A percentile compares a stretch with the other conserved stretches of the same genome.
Conservation (phyloP, 768 basidiomycete species). For the Russula ochroleuca region DNA sequence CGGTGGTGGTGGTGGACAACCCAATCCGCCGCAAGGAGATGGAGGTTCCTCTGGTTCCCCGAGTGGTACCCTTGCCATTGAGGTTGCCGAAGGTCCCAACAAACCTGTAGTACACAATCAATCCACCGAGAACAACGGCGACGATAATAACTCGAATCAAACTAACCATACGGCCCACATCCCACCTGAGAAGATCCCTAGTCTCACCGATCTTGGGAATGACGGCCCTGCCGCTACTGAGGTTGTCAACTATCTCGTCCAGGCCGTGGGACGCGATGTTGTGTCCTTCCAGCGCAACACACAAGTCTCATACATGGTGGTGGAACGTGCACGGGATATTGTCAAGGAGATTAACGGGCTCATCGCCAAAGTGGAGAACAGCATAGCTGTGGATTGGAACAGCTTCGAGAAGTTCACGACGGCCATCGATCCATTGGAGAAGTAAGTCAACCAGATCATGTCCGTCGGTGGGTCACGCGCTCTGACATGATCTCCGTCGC, state of each 20-base stretch:
- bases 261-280: conserved; percentile 23
- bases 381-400: conserved; percentile 13
- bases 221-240: conserved; percentile 20
- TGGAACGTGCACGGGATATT: conserved; percentile 25
- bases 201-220: conserved; percentile 7
- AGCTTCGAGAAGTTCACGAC: conserved; percentile 25
- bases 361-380: conserved; percentile 22
- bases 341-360: conserved; percentile 20
- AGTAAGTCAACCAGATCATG: conserved; percentile 7
- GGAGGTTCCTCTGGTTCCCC: background rate
- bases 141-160: background rate
- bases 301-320: conserved; percentile 25
- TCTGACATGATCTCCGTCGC: background rate
- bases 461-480: background rate
- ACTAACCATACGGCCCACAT: background rate
- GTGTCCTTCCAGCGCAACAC: conserved; percentile 26
- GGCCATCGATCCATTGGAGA: conserved; percentile 29
- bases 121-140: background rate
- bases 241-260: conserved; percentile 24
- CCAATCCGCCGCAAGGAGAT: no score
- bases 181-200: background rate
- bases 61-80: no score
- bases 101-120: background rate
- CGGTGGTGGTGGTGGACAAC: no score
- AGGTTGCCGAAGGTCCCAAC: background rate